Conservation (phyloP, 176 grass and related monocot species). For the Phoenix roebelenii region DNA sequence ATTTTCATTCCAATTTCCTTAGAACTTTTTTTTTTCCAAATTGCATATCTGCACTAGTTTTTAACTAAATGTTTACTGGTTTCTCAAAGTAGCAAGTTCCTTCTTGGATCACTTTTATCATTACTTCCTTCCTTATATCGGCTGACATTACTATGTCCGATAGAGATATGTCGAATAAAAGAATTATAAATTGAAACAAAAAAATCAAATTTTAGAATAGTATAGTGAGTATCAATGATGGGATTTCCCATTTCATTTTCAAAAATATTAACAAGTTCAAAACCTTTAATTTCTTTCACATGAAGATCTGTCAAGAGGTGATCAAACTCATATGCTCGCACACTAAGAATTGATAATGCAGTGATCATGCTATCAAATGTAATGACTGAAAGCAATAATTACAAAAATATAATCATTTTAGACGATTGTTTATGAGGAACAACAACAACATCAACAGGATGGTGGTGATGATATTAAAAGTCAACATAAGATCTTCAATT, state of each 20-base stretch:
- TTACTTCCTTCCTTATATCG: background rate
- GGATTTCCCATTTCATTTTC: background rate
- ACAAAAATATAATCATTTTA: background rate
- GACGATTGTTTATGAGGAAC: background rate
- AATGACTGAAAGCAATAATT: background rate
- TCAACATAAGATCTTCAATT: background rate
- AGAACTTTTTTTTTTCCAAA: background rate
- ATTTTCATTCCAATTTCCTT: background rate
- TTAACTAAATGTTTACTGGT: background rate
- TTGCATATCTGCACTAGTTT: background rate
- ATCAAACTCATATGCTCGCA: background rate
- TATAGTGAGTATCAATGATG: background rate
- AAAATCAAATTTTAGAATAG: background rate
- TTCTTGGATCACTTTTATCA: background rate
- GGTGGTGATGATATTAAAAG: background rate
- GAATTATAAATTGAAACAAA: background rate
- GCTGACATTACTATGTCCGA: background rate
- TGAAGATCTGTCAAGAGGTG: background rate
- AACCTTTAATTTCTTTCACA: background rate
- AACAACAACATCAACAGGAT: too few relatives aligned
- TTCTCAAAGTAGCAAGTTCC: slow-evolving; percentile 4
- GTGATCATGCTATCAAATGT: background rate
- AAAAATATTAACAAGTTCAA: background rate
- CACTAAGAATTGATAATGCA: background rate
- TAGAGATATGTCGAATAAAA: background rate